These are phyloP conservation scores for Ophiognomonia clavigignenti-juglandacearum DNA, from an alignment of 2,329 filamentous ascomycete species.

Conservation along the genomic window DNA sequence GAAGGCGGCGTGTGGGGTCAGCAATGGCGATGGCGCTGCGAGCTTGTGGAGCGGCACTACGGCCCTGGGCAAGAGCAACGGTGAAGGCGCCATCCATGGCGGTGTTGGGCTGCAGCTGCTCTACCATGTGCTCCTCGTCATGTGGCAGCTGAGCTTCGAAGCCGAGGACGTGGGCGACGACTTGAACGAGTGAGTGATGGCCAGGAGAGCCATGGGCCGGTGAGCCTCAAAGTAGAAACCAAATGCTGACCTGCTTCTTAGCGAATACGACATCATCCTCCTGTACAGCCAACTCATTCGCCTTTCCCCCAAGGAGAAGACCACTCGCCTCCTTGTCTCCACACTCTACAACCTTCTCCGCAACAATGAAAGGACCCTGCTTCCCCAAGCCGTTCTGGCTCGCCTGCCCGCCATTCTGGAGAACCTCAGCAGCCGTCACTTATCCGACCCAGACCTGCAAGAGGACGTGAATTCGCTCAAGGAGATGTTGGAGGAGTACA, in stretches of 20 bases:
- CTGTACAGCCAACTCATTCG: conserved; percentile 90
- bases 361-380: conserved; percentile 63
- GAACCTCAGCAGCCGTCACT: conserved; percentile 57
- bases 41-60: conserved; percentile 57
- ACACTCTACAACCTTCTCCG: conserved; percentile 83
- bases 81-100: conserved; percentile 63
- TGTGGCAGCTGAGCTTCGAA: conserved; percentile 98
- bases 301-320: conserved; percentile 96
- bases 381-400: conserved; percentile 82
- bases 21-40: conserved; percentile 58
- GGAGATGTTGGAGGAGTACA: conserved; percentile 62
- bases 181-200: conserved; percentile 79
- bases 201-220: no score
- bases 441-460: conserved; percentile 59
- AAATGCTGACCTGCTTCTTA: no score
- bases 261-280: conserved; percentile 87
- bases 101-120: conserved; percentile 88
- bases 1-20: conserved; percentile 68
- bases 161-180: conserved; percentile 68
- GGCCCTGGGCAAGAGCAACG: conserved; percentile 47
- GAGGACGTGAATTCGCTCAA: conserved; percentile 58
- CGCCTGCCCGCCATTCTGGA: conserved; percentile 67
- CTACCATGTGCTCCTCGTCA: conserved; percentile 86
- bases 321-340: conserved; percentile 82
- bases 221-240: no score